Base-by-base conservation (phyloP, 1,284 basidiomycete species). In the Quambalaria eucalypti region DNA sequence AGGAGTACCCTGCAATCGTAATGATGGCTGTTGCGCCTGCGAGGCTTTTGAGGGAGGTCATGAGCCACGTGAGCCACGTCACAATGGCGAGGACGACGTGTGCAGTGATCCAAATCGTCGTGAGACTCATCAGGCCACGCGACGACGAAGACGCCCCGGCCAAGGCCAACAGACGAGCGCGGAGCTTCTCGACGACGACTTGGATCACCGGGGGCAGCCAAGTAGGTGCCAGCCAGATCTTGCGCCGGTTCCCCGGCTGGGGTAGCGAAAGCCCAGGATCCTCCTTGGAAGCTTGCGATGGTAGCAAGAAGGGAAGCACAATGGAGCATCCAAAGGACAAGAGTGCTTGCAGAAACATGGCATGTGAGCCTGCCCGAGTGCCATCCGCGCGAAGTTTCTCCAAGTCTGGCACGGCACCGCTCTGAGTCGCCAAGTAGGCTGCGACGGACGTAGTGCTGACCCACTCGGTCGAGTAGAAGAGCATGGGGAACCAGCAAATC, bases 381-480 rank as follows among this genome's bases (percentile, higher is more conserved):
- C 42, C 42, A 2, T 21, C 12, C 7, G 42, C 42, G 16, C 25
- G 16, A 26, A 23, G 21, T 21, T 46, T 46, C 21, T 46, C 25
- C 36, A 39, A n/a, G 36, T 39, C 36, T 5, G 36, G 36, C 36
- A n/a, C 16, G 16, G 16, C 16, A 21, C 36, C 10, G 21, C 36
- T 21, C 21, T 21, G 16, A 23, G 21, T 46, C 5, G 42, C 42
- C 4, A 26, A 14, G 25, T 21, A 12, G 16, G 42, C 42, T n/a
- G 16, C 21, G 42, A 46, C 42, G 42, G 42, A 14, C 21, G 25
- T 26, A 39, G 16, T 39, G 25, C 21, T 26, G 57, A 95, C 82
- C 70, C 91, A 96, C 1, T 89, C 91, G 1, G 91, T 95, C 16
- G 86, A 85, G 60, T 51, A 65, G 51, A 66, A 71, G 12, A 68